Evolutionary conservation across 768 basidiomycete genomes (phyloP).

Genomic region (Tricholoma furcatifolium): DNA sequence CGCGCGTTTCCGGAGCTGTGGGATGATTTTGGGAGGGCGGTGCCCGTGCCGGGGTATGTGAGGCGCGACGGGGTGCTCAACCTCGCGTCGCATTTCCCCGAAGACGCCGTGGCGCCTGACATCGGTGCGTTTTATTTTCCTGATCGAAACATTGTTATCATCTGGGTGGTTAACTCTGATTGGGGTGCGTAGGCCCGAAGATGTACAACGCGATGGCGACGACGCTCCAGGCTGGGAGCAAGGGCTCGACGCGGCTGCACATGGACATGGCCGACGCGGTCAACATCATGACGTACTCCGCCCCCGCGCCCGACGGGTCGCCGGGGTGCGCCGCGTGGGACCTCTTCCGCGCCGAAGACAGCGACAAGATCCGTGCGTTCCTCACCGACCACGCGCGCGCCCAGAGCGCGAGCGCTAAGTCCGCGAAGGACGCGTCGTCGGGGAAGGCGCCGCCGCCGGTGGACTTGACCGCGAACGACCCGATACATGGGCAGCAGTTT

Average conservation of each 20-base stretch:
- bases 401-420: not conserved
- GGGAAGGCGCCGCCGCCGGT: conserved; percentile 13
- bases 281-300: conserved; percentile 85
- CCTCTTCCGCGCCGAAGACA: conserved; percentile 79
- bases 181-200: conserved; percentile 70
- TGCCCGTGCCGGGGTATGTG: conserved; percentile 90
- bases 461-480: conserved; percentile 48
- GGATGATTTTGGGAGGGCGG: conserved; percentile 77
- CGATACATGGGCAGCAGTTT: conserved; percentile 88
- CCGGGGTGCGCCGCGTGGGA: conserved; percentile 92
- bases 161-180: too few species aligned
- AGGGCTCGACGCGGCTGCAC: conserved; percentile 86
- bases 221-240: conserved; percentile 60
- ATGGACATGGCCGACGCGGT: conserved; percentile 96
- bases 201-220: conserved; percentile 92
- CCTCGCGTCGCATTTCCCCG: conserved; percentile 86
- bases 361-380: conserved; percentile 74
- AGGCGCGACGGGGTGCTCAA: conserved; percentile 87
- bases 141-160: too few species aligned
- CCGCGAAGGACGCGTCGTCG: too few species aligned
- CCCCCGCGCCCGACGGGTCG: conserved; percentile 51
- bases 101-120: conserved; percentile 76
- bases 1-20: conserved; percentile 81
- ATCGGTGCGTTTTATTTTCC: conserved; percentile 46
- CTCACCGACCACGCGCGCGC: conserved; percentile 40